phyloP scores from a whole-genome alignment of 2,329 filamentous ascomycete species.

The Graphium sp. region DNA sequence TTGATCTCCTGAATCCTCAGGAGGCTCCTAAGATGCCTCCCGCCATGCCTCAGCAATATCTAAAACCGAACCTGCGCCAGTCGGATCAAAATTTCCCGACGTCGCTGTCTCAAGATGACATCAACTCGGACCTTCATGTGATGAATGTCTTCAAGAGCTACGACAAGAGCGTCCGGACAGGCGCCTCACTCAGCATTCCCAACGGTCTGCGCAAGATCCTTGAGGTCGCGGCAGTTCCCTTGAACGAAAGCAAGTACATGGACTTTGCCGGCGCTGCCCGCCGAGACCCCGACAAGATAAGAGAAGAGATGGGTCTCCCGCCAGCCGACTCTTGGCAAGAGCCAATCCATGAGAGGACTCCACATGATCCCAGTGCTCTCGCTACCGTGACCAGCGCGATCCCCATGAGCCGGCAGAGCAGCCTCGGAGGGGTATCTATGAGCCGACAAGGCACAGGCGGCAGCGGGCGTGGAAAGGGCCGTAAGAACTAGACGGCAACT shows the following conservation, averaged over 20 bases:
- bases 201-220: slow-evolving; percentile 37
- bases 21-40: slow-evolving; percentile 42
- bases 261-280: slow-evolving; percentile 26
- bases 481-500: slow-evolving; percentile 18
- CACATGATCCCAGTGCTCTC: slow-evolving; percentile 5
- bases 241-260: slow-evolving; percentile 27
- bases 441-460: slow-evolving; percentile 33
- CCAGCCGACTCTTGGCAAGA: slow-evolving; percentile 16
- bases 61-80: slow-evolving; percentile 36
- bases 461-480: slow-evolving; percentile 29
- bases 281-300: slow-evolving; percentile 30
- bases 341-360: slow-evolving; percentile 1
- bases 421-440: slow-evolving; percentile 37
- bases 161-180: slow-evolving; percentile 31
- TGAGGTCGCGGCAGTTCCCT: slow-evolving; percentile 33
- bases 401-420: slow-evolving; percentile 40
- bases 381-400: slow-evolving; percentile 17
- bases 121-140: slow-evolving; percentile 36
- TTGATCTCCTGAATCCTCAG: slow-evolving; percentile 35
- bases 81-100: slow-evolving; percentile 39
- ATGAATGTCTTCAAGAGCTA: slow-evolving; percentile 43
- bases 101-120: slow-evolving; percentile 30
- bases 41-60: slow-evolving; percentile 37
- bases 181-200: slow-evolving; percentile 36
- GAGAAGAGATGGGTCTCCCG: slow-evolving; percentile 31